Base-by-base conservation (phyloP, 805 yeast species). In the Isabelozyma gotoi region DNA sequence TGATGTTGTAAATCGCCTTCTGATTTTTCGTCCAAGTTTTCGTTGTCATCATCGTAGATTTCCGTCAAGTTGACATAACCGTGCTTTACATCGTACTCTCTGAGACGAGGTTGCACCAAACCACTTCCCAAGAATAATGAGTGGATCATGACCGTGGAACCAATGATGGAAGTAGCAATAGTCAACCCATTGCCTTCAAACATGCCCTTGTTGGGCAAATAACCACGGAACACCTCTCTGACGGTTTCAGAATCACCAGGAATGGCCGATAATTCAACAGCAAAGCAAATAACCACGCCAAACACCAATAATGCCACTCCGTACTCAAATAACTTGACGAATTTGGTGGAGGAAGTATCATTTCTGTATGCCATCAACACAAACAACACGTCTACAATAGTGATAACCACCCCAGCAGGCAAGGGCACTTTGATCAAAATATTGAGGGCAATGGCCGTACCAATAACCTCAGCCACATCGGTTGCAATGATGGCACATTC, bases 121-220 rank as follows among this genome's bases (percentile, higher is more conserved):
- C 78, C 78, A 16, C 76, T 68, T 2, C 79, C 79, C 47, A 75
- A 62, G 49, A 74, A 74, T 41, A 75, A 63, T 4, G 76, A 68
- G 53, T 75, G 80, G 40, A 76, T 74, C 80, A 75, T 75, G 20
- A 75, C 80, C 1, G 80, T 75, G 34, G 79, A 71, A 44, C 80
- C 80, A 43, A 75, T 58, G 41, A 75, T 64, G 5, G 77, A 70
- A 21, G 76, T 72, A 32, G 77, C 78, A 40, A 73, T 70, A 32
- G 76, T 68, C 57, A 75, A 55, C 12, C 79, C 76, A 38, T 55
- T 59, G 10, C 71, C 73, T 40, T 62, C 56, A 44, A 74, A 60
- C 73, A 74, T 71, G 45, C 65, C 60, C 19, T 53, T 51, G 2
- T 75, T 70, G 3, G 80, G 80, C 1, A 57, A 66, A 49, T 59